phyloP scores from a whole-genome alignment of 2,329 filamentous ascomycete species.

The Aspergillus vadensis region DNA sequence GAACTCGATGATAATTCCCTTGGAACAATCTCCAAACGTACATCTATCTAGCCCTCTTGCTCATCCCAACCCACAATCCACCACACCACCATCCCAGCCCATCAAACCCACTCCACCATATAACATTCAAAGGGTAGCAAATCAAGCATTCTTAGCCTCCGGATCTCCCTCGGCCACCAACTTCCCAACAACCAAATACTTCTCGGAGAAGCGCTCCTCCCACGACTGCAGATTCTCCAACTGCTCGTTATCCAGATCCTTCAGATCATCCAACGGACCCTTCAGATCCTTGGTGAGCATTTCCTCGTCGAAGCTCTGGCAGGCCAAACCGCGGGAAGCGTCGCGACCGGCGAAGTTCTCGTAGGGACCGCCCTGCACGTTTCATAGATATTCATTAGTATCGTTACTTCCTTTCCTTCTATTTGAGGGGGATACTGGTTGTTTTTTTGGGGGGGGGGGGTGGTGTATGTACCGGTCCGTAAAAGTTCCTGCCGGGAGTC shows the following conservation, averaged over 20 bases:
- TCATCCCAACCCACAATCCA: neutral
- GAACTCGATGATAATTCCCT: too few species aligned
- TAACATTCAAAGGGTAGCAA: too few species aligned
- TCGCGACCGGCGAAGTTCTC: slow-evolving; percentile 94
- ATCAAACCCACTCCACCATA: neutral
- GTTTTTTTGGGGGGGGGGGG: too few species aligned
- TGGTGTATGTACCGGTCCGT: slow-evolving; percentile 65
- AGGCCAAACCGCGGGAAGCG: slow-evolving; percentile 82
- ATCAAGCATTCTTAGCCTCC: slow-evolving; percentile 35
- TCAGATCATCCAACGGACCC: slow-evolving; percentile 75
- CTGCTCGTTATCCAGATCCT: slow-evolving; percentile 72
- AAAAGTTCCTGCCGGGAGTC: slow-evolving; percentile 82
- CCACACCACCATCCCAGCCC: neutral
- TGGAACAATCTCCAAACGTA: neutral
- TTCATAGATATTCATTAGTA: neutral
- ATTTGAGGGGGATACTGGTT: too few species aligned
- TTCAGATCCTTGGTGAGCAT: slow-evolving; percentile 93
- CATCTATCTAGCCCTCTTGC: neutral
- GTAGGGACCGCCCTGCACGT: slow-evolving; percentile 75
- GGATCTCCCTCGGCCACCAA: slow-evolving; percentile 67
- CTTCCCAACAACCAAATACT: slow-evolving; percentile 92
- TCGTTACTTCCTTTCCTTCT: neutral
- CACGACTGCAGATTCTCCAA: slow-evolving; percentile 82
- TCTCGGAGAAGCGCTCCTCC: slow-evolving; percentile 91
- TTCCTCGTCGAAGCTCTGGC: slow-evolving; percentile 88